Evolutionary conservation across 257 asterid genomes (phyloP), one percentile per base, ranked within the genome.

Genomic region (Gentiana straminea): DNA sequence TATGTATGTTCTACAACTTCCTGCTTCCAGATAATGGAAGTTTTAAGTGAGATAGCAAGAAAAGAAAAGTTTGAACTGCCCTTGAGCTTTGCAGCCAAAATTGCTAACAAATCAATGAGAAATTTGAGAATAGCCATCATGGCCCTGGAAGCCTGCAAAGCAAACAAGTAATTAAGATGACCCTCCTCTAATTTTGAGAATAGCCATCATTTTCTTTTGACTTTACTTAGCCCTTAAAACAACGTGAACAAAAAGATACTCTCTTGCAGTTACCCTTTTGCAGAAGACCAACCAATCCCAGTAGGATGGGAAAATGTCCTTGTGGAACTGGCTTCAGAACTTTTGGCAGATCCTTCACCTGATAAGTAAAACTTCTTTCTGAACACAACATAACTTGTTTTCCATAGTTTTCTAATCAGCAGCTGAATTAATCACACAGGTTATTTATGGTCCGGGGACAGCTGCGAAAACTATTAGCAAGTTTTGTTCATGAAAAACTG

Each of bases 81-180:
- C 24, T 77, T 66, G 80, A 81, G 70, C 51, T 87, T 87, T 68
- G 94, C 96, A 7, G 82, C 90, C 54, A 77, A 86, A 62, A 78
- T 87, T 52, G 93, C 96, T 9, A 73, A 74, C 70, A 84, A 82
- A 73, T 80, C 94, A 35, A 84, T 76, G 74, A 93, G 79, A 61
- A 84, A 82, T 60, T 62, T 88, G 54, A 77, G 94, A 70, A 79
- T 82, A 68, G 94, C 96, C 60, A 80, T 88, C 50, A 82, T 88
- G 94, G 88, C 93, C 50, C 94, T 88, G 58, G 94, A 88, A 76
- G 93, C 96, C 66, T 88, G 96, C 83, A 88, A 79, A 74, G 84
- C 84, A 13, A 92, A 84, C 81, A 84, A 80, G 94, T 87, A 24
- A 24, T 0, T 24, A 75, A 71, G 68, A 48, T 50, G 54, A 50